Evolutionary conservation across 2,329 filamentous ascomycete species (phyloP).

Genomic region (Keithomyces neogunnii): DNA sequence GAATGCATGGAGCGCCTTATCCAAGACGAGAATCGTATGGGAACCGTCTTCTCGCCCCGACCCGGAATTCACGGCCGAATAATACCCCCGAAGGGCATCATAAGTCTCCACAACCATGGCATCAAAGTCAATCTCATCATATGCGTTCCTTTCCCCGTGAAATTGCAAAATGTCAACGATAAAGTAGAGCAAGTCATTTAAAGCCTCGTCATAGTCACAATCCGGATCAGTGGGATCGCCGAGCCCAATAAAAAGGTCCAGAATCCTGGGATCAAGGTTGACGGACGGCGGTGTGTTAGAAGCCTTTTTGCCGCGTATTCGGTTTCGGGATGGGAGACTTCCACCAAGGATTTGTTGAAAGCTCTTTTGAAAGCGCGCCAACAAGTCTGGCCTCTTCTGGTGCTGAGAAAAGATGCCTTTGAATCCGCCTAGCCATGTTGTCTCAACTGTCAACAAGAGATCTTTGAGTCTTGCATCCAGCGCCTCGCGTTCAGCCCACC

Average conservation of each 20-base stretch:
- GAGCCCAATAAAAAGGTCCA: conserved; percentile 84
- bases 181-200: conserved; percentile 93
- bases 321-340: conserved; percentile 74
- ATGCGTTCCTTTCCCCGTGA: conserved; percentile 90
- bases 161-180: conserved; percentile 95
- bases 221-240: conserved; percentile 62
- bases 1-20: conserved; percentile 83
- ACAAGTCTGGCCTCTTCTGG: conserved; percentile 48
- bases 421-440: conserved; percentile 92
- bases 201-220: conserved; percentile 71
- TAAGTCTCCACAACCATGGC: conserved; percentile 79
- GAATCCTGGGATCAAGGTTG: conserved; percentile 51
- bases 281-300: conserved; percentile 30
- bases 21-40: conserved; percentile 83
- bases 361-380: conserved; percentile 67
- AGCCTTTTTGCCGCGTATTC: conserved; percentile 47
- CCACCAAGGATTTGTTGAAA: conserved; percentile 76
- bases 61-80: conserved; percentile 39
- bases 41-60: conserved; percentile 32
- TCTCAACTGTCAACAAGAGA: conserved; percentile 78
- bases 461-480: conserved; percentile 71
- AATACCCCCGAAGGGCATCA: conserved; percentile 75
- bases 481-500: conserved; percentile 81
- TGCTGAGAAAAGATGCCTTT: conserved; percentile 84
- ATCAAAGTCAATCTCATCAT: conserved; percentile 96